A percentile compares a stretch with the other conserved stretches of the same genome.
Conservation (phyloP, 768 basidiomycete genomes). For the Phaeolepiota aurea region DNA sequence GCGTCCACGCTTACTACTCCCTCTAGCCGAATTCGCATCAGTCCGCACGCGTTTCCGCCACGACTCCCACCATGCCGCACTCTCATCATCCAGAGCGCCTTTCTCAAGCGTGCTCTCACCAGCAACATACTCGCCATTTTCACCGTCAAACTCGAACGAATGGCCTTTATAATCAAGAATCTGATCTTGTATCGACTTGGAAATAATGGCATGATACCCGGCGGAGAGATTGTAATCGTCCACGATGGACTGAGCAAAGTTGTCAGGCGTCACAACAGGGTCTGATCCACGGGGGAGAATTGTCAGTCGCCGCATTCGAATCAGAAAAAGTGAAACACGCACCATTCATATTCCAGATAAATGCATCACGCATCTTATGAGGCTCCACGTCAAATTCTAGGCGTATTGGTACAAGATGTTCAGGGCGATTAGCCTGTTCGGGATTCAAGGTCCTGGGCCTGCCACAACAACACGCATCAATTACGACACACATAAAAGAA, state of each 20-base stretch:
- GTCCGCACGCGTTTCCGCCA: slow-evolving; percentile 55
- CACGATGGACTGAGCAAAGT: slow-evolving; percentile 83
- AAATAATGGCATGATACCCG: slow-evolving; percentile 57
- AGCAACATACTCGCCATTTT: slow-evolving; percentile 21
- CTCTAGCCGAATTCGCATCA: slow-evolving; percentile 18
- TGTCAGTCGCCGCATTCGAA: background rate
- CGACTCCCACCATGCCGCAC: slow-evolving; percentile 57
- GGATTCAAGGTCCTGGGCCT: slow-evolving; percentile 55
- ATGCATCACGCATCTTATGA: slow-evolving; percentile 90
- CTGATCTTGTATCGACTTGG: slow-evolving; percentile 83
- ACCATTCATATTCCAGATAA: slow-evolving; percentile 97
- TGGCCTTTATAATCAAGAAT: slow-evolving; percentile 73
- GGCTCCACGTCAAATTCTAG: slow-evolving; percentile 95
- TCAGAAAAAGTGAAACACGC: slow-evolving; percentile 11
- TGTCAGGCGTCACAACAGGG: slow-evolving; percentile 80
- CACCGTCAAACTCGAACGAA: slow-evolving; percentile 44
- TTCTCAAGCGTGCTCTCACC: slow-evolving; percentile 13
- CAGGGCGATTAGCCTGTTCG: slow-evolving; percentile 54
- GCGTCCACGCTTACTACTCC: slow-evolving; percentile 5
- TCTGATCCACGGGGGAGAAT: slow-evolving; percentile 36
- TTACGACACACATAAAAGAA: slow-evolving; percentile 7
- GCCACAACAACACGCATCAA: slow-evolving; percentile 4
- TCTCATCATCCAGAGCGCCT: slow-evolving; percentile 43
- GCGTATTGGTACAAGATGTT: slow-evolving; percentile 90
- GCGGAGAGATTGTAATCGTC: slow-evolving; percentile 81